Percentiles rank a stretch among this genome's conserved stretches.
Evolutionary conservation across 1,284 basidiomycete species (phyloP).

Genomic region (Naganishia liquefaciens): DNA sequence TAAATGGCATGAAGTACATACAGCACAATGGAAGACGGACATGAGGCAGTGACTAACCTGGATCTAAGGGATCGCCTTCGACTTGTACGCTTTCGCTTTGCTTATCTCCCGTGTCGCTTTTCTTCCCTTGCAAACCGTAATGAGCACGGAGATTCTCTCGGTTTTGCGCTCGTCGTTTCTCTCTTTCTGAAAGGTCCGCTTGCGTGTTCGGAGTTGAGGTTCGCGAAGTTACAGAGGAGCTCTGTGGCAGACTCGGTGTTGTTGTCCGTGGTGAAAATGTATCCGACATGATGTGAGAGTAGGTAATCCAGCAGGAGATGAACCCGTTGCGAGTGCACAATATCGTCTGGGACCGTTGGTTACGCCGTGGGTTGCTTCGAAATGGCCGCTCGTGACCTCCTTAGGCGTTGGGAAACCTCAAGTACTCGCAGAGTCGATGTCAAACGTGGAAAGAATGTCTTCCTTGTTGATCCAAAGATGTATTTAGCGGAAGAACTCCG

Average conservation of each 20-base stretch:
- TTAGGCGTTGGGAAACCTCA: too few relatives aligned
- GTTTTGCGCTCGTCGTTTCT: constrained; percentile 32
- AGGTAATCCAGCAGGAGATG: too few relatives aligned
- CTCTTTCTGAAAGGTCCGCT: constrained; percentile 21
- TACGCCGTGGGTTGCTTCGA: too few relatives aligned
- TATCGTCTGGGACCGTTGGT: too few relatives aligned
- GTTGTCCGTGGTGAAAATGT: not conserved
- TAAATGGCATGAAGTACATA: too few relatives aligned
- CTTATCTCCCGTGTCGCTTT: constrained; percentile 1
- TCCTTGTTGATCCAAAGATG: too few relatives aligned
- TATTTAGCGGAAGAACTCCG: too few relatives aligned
- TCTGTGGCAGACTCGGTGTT: not conserved
- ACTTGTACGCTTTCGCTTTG: constrained; percentile 6
- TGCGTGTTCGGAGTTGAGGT: constrained; percentile 13
- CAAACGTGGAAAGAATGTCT: too few relatives aligned
- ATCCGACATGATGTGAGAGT: too few relatives aligned
- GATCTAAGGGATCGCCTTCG: constrained; percentile 40
- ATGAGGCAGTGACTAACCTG: constrained; percentile 36
- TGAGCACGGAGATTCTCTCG: constrained; percentile 33
- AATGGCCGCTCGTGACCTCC: too few relatives aligned
- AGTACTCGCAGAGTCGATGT: too few relatives aligned
- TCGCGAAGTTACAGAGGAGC: constrained; percentile 7
- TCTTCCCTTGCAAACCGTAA: constrained; percentile 28
- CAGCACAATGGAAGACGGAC: constrained; percentile 1
- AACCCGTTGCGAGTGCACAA: too few relatives aligned